Evolutionary conservation across 2,329 filamentous ascomycete species (phyloP), one percentile per base, ranked within the genome.

Genomic region (Hypoxylon sp.): DNA sequence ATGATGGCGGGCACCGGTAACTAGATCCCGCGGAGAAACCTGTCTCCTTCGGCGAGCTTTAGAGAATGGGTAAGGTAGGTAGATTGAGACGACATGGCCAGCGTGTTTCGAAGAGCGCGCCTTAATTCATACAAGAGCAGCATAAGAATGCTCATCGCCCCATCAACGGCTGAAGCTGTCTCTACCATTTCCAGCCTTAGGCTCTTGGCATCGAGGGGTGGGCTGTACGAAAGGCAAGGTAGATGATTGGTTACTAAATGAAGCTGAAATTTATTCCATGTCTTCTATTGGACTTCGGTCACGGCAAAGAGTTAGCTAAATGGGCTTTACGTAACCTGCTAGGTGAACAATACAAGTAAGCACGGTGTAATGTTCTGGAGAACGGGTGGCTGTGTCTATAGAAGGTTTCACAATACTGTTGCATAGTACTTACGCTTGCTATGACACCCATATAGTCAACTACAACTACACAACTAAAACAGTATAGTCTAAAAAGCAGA

Each of bases 261-360:
- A 64, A 67, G 51, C 48, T 60, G 51, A 64, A 51, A 63, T 11
- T 34, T 11, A 21, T 55, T 11, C 59, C 53, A 55, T 66, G 41
- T 45, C 21, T 43, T 14, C 32, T 55, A 46, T 25, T 46, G 17
- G 34, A 50, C n/a, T 43, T 56, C 13, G 50, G 25, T 25, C 13
- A 28, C 21, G 14, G 23, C 13, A 49, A 30, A 19, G 38, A 43
- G 17, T 43, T 43, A 43, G 38, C 38, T 21, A 43, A 11, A 43
- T 21, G n/a, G 17, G 11, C 30, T 3, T 53, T 5, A 38, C 23
- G 38, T 43, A 53, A 23, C 21, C 38, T 17, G 34, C 30, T 46
- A 45, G 13, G 38, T 25, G 30, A 55, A 36, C 5, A n/a, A 41
- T n/a, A 43, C 21, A 43, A 43, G 38, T 43, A 43, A 43, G 38